Percentiles rank a stretch among this genome's conserved stretches.
Conservation (phyloP, 2,329 filamentous ascomycete genomes). For the Fusarium multiceps region DNA sequence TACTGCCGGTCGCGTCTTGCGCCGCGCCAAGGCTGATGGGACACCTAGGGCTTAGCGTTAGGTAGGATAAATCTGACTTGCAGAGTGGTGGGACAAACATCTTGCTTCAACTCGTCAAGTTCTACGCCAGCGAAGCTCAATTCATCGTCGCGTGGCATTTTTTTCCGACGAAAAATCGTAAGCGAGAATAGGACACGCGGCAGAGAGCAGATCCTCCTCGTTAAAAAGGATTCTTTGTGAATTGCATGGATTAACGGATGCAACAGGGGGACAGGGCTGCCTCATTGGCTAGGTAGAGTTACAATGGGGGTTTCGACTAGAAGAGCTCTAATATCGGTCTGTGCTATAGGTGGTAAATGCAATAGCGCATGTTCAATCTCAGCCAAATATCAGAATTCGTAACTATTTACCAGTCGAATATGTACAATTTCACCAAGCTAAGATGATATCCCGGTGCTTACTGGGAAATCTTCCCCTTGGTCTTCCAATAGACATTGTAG, state of each 20-base stretch:
- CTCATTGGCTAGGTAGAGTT: not conserved
- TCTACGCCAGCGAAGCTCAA: not conserved
- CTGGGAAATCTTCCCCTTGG: conserved; percentile 15
- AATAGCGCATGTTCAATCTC: not conserved
- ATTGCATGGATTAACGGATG: not conserved
- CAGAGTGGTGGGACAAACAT: not conserved
- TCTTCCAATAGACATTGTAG: conserved; percentile 57
- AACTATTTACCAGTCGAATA: not conserved
- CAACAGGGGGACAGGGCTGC: not conserved
- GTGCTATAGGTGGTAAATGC: not conserved
- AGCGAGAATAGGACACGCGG: not conserved
- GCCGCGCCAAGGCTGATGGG: not conserved
- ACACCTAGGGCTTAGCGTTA: not conserved
- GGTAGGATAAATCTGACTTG: not conserved
- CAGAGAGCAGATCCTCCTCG: not conserved
- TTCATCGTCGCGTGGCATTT: not conserved
- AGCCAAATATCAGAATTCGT: not conserved
- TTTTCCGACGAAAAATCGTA: no score
- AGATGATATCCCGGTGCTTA: not conserved
- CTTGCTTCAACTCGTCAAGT: not conserved
- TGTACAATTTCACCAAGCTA: not conserved
- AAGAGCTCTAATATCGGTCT: not conserved
- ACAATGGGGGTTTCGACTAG: not conserved
- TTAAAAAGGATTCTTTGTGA: not conserved
- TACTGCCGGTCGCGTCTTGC: not conserved